Percentiles rank a stretch among this genome's conserved stretches.
phyloP scores from a whole-genome alignment of 345 rosid genomes.

The Firmiana major region DNA sequence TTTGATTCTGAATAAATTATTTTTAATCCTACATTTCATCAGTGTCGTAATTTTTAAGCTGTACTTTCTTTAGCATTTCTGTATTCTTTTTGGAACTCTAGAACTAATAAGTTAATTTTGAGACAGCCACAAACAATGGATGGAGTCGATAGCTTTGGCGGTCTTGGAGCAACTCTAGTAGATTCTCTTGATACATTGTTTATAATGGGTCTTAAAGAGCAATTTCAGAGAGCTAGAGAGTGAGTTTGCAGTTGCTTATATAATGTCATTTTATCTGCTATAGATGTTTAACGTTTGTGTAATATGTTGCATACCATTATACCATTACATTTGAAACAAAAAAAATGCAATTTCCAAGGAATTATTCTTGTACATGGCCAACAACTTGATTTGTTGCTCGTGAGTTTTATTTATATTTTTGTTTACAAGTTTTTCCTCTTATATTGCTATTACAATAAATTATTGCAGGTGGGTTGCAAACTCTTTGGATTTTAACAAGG shows the following conservation, averaged over 20 bases:
- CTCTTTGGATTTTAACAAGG: slow-evolving; percentile 88
- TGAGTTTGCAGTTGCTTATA: slow-evolving; percentile 37
- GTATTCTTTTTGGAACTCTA: not conserved
- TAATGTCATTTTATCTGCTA: not conserved
- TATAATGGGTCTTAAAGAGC: slow-evolving; percentile 89
- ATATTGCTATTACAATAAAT: not conserved
- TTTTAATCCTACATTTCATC: not conserved
- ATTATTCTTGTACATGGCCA: not conserved
- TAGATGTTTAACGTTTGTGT: not conserved
- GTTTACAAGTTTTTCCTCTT: not conserved
- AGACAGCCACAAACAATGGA: slow-evolving; percentile 83
- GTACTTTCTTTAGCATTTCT: not conserved
- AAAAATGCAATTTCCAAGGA: not conserved
- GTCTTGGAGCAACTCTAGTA: slow-evolving; percentile 91
- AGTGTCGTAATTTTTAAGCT: not conserved
- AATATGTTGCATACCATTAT: not conserved
- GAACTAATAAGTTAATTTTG: slow-evolving; percentile 6
- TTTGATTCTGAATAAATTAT: not conserved
- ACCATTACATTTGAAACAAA: not conserved
- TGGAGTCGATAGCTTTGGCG: slow-evolving; percentile 95
- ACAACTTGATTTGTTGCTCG: not conserved
- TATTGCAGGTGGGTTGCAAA: slow-evolving; percentile 86
- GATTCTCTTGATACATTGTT: slow-evolving; percentile 83
- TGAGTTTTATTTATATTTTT: not conserved
- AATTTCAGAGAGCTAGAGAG: slow-evolving; percentile 88